Conservation (phyloP, 1,284 basidiomycete genomes). For the Pyrrhoderma lamaoense region DNA sequence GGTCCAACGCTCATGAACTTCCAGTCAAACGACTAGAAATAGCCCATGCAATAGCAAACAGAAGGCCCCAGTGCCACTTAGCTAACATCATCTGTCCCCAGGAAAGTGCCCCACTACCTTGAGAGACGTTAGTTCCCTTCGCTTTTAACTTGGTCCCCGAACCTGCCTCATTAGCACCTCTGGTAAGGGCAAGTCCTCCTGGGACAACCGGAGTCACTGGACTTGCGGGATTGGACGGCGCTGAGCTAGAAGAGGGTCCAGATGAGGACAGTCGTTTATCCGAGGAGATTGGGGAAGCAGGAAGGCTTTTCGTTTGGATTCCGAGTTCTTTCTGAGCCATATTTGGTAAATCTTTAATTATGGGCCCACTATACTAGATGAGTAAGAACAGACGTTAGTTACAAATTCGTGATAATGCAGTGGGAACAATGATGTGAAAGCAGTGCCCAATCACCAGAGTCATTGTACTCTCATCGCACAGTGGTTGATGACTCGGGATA, state of each 20-base stretch:
- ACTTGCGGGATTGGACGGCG: constrained; percentile 14
- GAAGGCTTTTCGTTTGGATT: constrained; percentile 26
- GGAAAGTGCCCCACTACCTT: constrained; percentile 39
- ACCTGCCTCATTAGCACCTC: constrained; percentile 15
- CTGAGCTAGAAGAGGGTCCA: constrained; percentile 3
- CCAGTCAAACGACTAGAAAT: constrained; percentile 58
- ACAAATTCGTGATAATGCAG: constrained; percentile 1
- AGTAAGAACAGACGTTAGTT: constrained; percentile 8
- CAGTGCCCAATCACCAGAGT: constrained; percentile 18
- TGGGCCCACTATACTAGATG: constrained; percentile 58
- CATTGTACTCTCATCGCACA: background rate
- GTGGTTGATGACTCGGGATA: too few relatives aligned
- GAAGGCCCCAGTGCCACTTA: constrained; percentile 75
- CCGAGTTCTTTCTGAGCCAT: constrained; percentile 77
- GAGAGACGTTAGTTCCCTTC: constrained; percentile 19
- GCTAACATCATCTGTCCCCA: constrained; percentile 69
- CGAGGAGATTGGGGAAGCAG: constrained; percentile 22
- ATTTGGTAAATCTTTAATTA: constrained; percentile 71
- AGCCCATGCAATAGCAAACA: constrained; percentile 67
- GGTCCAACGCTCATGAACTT: constrained; percentile 2
- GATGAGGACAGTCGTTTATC: too few relatives aligned
- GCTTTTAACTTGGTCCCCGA: constrained; percentile 18
- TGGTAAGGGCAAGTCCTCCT: background rate
- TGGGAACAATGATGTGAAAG: background rate
- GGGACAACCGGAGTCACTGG: constrained; percentile 6